A percentile compares a stretch with the other conserved stretches of the same genome.
phyloP scores from a whole-genome alignment of 495 filamentous ascomycete genomes.

The Wilcoxina mikolae region DNA sequence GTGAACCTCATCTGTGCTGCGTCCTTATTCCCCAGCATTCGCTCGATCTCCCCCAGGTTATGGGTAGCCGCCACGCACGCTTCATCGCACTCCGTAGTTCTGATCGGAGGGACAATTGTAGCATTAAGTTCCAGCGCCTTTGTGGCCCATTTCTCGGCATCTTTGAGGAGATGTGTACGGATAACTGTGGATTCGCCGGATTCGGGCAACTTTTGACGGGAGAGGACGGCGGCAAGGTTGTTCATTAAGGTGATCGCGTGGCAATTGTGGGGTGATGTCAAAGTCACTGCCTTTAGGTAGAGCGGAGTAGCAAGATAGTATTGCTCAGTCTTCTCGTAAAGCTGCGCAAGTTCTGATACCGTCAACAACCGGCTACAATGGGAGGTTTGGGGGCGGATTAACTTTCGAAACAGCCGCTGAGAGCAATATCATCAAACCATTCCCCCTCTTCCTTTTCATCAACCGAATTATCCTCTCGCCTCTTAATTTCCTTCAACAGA shows the following conservation, averaged over 20 bases:
- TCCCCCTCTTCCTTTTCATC: constrained; percentile 52
- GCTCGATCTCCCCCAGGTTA: constrained; percentile 71
- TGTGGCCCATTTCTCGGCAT: constrained; percentile 56
- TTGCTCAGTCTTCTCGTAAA: constrained; percentile 52
- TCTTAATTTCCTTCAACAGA: constrained; percentile 52
- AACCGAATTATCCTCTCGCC: constrained; percentile 45
- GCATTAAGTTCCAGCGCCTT: constrained; percentile 52
- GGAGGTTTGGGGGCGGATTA: background rate
- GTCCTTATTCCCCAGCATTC: constrained; percentile 47
- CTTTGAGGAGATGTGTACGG: constrained; percentile 40
- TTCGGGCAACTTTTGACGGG: constrained; percentile 45
- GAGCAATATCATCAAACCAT: constrained; percentile 32
- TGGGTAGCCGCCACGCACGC: constrained; percentile 70
- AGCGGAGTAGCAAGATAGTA: constrained; percentile 74
- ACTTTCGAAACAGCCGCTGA: constrained; percentile 1
- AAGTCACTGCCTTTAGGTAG: constrained; percentile 63
- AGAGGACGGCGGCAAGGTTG: constrained; percentile 52
- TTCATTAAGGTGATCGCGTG: constrained; percentile 62
- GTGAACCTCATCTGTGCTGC: constrained; percentile 49
- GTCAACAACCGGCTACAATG: constrained; percentile 7
- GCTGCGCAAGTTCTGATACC: constrained; percentile 52
- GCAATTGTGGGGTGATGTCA: constrained; percentile 44
- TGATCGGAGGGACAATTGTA: constrained; percentile 41
- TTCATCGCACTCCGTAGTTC: constrained; percentile 69
- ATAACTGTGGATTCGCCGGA: constrained; percentile 21